Evolutionary conservation across 164 flowering plant species (phyloP), one percentile per base, ranked within the genome.

Genomic region (Macadamia integrifolia): DNA sequence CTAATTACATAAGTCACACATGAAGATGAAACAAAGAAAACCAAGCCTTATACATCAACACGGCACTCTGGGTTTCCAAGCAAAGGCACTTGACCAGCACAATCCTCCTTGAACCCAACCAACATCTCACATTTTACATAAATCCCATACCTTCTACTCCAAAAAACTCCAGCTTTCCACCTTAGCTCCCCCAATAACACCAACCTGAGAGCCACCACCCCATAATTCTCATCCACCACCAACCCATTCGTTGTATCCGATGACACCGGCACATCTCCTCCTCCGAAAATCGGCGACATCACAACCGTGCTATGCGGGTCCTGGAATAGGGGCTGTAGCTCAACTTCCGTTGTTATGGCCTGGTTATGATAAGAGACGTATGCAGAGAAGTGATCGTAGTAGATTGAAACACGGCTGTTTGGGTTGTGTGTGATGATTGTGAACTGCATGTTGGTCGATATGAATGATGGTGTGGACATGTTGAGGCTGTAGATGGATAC

Each of bases 361-460:
- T 87, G 88, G 82, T 83, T 73, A 35, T 75, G 71, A 73, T 90
- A 90, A 15, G 80, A 69, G 1, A 88, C 88, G 60, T 68, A 79
- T 0, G 84, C 84, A 1, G 86, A 60, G 1, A 93, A 79, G 13
- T 67, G 78, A 78, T 88, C 93, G 72, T 86, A 90, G 72, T 75
- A 72, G 44, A 84, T 74, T 44, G 86, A 71, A 31, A 80, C 84
- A 2, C 97, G 78, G 60, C 64, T 66, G 88, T 90, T 90, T 0
- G 97, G 86, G 84, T 93, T 93, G 31, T 87, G 71, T 0, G 87
- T 77, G 29, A 81, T 68, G 67, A 93, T 44, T 10, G 95, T 88
- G 84, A 93, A 83, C 77, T 90, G 96, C 80, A 89, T 72, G 80
- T 83, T 73, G 75, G 89, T 71, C 74, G 93, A 72, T 55, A 90